Conservation (phyloP, 2,329 filamentous ascomycete species). For the Fusarium sp. region DNA sequence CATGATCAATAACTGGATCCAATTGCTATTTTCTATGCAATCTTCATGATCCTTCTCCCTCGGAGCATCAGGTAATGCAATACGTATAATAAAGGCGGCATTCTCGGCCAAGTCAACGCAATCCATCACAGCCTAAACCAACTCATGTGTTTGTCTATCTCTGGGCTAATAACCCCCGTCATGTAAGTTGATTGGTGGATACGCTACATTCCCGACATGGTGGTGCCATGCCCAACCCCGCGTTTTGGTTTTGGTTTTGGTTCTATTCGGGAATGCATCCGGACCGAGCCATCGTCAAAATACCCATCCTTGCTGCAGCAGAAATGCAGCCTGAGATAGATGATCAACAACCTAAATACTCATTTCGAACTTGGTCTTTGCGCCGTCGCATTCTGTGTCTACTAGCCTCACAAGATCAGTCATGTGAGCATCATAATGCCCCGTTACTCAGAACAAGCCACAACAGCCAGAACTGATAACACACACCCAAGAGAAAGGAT, state of each 20-base stretch:
- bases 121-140: not conserved
- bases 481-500: not conserved
- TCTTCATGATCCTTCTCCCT: constrained; percentile 3
- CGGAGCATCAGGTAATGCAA: not conserved
- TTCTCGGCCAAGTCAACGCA: constrained; percentile 10
- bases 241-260: constrained; percentile 24
- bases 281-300: constrained; percentile 24
- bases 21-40: not conserved
- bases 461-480: not conserved
- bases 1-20: not conserved
- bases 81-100: constrained; percentile 10
- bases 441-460: not conserved
- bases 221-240: constrained; percentile 32
- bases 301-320: constrained; percentile 16
- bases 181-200: constrained; percentile 49
- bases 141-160: constrained; percentile 13
- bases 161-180: constrained; percentile 18
- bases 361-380: constrained; percentile 7
- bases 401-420: constrained; percentile 11
- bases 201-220: constrained; percentile 16
- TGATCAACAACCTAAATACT: constrained; percentile 30
- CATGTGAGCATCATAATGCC: not conserved
- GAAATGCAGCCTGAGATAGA: constrained; percentile 21
- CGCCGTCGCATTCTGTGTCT: not conserved
- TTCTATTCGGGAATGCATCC: constrained; percentile 24